Conservation (phyloP, 345 rosid species). For the Gossypium bickii region DNA sequence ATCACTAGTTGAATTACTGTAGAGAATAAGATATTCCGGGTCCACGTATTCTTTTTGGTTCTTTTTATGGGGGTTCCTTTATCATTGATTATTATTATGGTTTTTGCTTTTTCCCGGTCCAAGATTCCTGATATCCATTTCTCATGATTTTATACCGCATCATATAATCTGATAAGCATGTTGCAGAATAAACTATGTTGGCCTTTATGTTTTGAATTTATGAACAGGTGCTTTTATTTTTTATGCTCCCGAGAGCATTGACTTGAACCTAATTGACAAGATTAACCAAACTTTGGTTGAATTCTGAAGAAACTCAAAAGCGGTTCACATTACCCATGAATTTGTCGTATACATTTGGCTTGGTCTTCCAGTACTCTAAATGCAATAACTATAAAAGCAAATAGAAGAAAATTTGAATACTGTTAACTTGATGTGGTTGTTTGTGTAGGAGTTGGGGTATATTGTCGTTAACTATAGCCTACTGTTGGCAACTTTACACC, state of each 20-base stretch:
- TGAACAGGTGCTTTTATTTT: neutral
- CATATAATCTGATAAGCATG: constrained; percentile 5
- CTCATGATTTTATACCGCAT: constrained; percentile 13
- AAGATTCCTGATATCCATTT: neutral
- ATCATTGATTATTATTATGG: constrained; percentile 19
- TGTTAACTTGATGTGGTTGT: neutral
- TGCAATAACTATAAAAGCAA: constrained; percentile 4
- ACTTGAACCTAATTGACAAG: neutral
- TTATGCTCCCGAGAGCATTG: neutral
- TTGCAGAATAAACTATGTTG: neutral
- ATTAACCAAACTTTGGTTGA: neutral
- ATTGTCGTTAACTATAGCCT: constrained; percentile 77
- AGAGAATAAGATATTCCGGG: constrained; percentile 17
- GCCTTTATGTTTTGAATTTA: neutral
- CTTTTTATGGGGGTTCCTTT: constrained; percentile 22
- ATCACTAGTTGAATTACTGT: constrained; percentile 17
- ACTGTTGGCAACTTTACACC: constrained; percentile 92
- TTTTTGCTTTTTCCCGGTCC: constrained; percentile 13
- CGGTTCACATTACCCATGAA: neutral
- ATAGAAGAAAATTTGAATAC: neutral
- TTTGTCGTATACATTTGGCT: neutral
- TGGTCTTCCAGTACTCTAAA: neutral
- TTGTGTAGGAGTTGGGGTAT: constrained; percentile 92
- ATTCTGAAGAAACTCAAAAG: neutral
- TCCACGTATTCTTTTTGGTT: constrained; percentile 26